These are phyloP conservation scores for Paramecium biaurelia DNA, from an alignment of 73 alveolate species.

Conservation along the genomic window DNA sequence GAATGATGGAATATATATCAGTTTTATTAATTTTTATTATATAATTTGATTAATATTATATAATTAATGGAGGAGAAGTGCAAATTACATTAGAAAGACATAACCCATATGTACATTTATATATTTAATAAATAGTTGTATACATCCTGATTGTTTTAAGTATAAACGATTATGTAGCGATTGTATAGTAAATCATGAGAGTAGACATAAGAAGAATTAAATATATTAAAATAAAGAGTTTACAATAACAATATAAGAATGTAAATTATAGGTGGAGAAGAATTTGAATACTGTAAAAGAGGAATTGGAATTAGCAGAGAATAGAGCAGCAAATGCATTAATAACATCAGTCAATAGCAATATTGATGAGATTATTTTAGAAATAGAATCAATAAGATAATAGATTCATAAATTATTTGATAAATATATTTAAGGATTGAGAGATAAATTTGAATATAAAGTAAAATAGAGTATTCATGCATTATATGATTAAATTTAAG, in stretches of 20 bases:
- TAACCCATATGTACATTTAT: not conserved
- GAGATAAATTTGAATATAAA: slow-evolving; percentile 35
- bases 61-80: not conserved
- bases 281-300: not conserved
- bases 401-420: slow-evolving; percentile 22
- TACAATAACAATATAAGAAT: not conserved
- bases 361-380: slow-evolving; percentile 30
- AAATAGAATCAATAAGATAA: slow-evolving; percentile 33
- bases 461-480: not conserved
- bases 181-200: not conserved
- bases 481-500: not conserved
- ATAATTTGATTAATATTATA: no score
- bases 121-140: not conserved
- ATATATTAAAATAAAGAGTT: not conserved
- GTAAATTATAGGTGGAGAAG: not conserved
- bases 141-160: not conserved
- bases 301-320: not conserved
- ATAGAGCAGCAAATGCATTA: not conserved
- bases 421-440: not conserved
- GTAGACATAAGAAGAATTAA: not conserved
- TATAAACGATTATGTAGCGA: not conserved
- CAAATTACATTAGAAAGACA: not conserved
- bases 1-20: not conserved
- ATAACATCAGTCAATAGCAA: slow-evolving; percentile 8
- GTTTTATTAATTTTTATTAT: not conserved